These are phyloP conservation scores for Wallacemonas rigidus DNA, from an alignment of 208 protist species.

Conservation along the genomic window DNA sequence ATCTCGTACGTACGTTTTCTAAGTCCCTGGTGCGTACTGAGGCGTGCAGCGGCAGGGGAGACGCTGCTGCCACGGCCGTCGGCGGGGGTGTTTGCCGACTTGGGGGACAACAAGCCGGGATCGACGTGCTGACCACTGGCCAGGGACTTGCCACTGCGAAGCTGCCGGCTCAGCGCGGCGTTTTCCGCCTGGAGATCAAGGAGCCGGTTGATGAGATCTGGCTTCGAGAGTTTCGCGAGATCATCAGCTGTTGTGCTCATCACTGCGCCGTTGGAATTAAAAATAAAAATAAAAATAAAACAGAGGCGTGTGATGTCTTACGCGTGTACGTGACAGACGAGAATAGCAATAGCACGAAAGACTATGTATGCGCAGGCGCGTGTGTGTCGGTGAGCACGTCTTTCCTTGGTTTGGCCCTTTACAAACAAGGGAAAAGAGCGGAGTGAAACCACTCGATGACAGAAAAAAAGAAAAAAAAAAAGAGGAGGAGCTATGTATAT, in stretches of 20 bases:
- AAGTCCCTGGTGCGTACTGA: constrained; percentile 18
- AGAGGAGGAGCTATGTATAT: constrained; percentile 5
- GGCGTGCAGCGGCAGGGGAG: constrained; percentile 13
- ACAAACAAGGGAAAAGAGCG: too few relatives aligned
- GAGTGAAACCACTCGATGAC: not conserved
- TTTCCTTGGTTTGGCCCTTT: too few relatives aligned
- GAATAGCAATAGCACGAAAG: not conserved
- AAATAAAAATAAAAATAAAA: constrained; percentile 22
- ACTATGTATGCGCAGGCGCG: not conserved
- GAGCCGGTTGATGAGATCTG: constrained; percentile 64
- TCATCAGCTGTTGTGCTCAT: constrained; percentile 26
- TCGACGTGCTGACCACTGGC: constrained; percentile 22
- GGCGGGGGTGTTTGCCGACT: constrained; percentile 5
- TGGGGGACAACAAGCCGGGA: constrained; percentile 19
- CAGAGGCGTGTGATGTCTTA: not conserved
- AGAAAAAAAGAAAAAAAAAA: constrained; percentile 12
- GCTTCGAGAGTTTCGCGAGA: constrained; percentile 35
- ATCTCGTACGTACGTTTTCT: constrained; percentile 48
- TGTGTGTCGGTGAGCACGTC: not conserved
- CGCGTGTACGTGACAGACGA: not conserved
- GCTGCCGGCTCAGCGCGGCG: constrained; percentile 51
- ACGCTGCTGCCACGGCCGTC: constrained; percentile 24
- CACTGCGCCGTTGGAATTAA: not conserved
- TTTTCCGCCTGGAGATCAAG: constrained; percentile 71
- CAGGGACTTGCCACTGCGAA: constrained; percentile 31